phyloP scores from a whole-genome alignment of 371 early-diverging fungal genomes.

The Funneliformis caledonium region DNA sequence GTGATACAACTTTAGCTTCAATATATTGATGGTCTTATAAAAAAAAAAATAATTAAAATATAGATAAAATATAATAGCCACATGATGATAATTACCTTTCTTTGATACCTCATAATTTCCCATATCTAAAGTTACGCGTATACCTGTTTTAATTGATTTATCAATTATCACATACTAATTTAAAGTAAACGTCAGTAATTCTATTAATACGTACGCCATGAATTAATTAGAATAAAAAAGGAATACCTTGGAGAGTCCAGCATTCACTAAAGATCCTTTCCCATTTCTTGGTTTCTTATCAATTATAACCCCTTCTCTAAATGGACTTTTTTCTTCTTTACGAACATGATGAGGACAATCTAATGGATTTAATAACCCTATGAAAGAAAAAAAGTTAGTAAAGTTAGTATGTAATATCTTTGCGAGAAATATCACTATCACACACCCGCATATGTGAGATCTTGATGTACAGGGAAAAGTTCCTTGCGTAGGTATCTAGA shows the following conservation, averaged over 20 bases:
- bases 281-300: conserved; percentile 52
- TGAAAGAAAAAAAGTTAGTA: not conserved
- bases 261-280: conserved; percentile 64
- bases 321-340: conserved; percentile 60
- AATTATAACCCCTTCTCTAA: conserved; percentile 72
- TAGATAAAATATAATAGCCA: conserved; percentile 29
- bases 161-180: conserved; percentile 59
- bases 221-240: not conserved
- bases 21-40: conserved; percentile 49
- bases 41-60: conserved; percentile 40
- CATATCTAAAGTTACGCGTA: conserved; percentile 75
- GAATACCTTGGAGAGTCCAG: conserved; percentile 59
- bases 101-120: conserved; percentile 51
- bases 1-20: conserved; percentile 67
- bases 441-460: conserved; percentile 68
- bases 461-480: conserved; percentile 72
- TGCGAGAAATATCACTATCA: not conserved
- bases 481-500: conserved; percentile 68
- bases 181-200: not conserved
- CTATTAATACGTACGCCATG: not conserved
- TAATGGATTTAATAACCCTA: conserved; percentile 69
- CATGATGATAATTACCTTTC: conserved; percentile 49
- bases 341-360: conserved; percentile 77
- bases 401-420: not conserved
- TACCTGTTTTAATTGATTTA: conserved; percentile 60